Conservation (phyloP, 1,284 basidiomycete genomes). For the Heterobasidion parviporum region DNA sequence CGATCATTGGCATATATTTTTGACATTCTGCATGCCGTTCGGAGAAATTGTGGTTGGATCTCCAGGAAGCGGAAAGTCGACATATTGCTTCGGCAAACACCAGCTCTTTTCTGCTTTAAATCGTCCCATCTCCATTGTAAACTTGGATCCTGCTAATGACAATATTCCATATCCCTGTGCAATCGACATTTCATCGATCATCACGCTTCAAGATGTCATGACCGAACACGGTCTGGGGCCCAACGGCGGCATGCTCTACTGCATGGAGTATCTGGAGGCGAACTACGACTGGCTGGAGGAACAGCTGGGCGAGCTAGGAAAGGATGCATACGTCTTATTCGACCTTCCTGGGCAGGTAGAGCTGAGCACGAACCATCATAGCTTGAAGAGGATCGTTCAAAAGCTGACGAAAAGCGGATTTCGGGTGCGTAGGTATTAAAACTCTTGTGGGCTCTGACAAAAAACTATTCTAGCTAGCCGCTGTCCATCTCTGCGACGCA, state of each 20-base stretch:
- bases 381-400: slow-evolving; percentile 72
- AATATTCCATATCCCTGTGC: slow-evolving; percentile 86
- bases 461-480: slow-evolving; percentile 62
- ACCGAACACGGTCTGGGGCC: slow-evolving; percentile 81
- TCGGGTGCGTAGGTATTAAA: slow-evolving; percentile 51
- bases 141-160: slow-evolving; percentile 95
- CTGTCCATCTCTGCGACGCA: slow-evolving; percentile 93
- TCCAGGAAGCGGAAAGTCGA: slow-evolving; percentile 91
- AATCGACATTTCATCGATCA: slow-evolving; percentile 80
- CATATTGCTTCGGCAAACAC: slow-evolving; percentile 89
- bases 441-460: slow-evolving; percentile 16
- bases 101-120: slow-evolving; percentile 85
- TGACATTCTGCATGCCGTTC: slow-evolving; percentile 53
- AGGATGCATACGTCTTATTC: slow-evolving; percentile 84
- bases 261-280: slow-evolving; percentile 94
- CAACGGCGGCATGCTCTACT: slow-evolving; percentile 96
- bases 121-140: slow-evolving; percentile 85
- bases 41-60: slow-evolving; percentile 88
- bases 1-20: not conserved
- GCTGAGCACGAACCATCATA: slow-evolving; percentile 91
- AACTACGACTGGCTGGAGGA: slow-evolving; percentile 94
- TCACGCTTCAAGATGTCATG: slow-evolving; percentile 90
- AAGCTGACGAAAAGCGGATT: slow-evolving; percentile 74
- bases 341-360: slow-evolving; percentile 98
- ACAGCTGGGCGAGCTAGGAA: slow-evolving; percentile 57